These are phyloP conservation scores for Boletus edulis DNA, from an alignment of 768 basidiomycete species.

Conservation along the genomic window DNA sequence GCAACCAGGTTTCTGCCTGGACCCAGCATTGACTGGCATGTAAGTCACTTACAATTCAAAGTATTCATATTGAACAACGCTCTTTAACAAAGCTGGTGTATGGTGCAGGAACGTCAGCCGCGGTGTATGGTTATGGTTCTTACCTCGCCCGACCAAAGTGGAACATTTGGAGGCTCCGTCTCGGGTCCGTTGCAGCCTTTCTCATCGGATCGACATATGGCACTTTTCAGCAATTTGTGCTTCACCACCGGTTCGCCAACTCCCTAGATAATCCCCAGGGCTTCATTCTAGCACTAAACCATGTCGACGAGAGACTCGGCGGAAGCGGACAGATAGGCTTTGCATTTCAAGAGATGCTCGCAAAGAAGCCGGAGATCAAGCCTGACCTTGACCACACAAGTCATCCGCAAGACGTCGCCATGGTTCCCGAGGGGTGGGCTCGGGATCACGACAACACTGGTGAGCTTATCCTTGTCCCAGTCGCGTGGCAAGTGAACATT, in stretches of 20 bases:
- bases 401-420: conserved; percentile 4
- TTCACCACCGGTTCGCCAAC: conserved; percentile 31
- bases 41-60: conserved; percentile 24
- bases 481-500: neutral
- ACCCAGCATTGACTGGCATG: conserved; percentile 42
- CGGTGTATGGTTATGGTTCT: conserved; percentile 25
- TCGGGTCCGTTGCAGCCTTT: conserved; percentile 25
- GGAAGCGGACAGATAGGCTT: conserved; percentile 29
- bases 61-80: neutral
- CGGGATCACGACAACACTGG: conserved; percentile 8
- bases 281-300: conserved; percentile 30
- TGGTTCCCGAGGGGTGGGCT: conserved; percentile 16
- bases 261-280: conserved; percentile 30
- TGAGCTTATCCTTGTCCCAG: conserved; percentile 6
- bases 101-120: conserved; percentile 22
- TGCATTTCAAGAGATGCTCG: conserved; percentile 24
- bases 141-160: conserved; percentile 29
- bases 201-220: conserved; percentile 34
- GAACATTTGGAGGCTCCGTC: conserved; percentile 23
- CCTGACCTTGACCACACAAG: neutral
- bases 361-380: conserved; percentile 12
- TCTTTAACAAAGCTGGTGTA: conserved; percentile 18
- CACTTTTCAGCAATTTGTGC: conserved; percentile 26
- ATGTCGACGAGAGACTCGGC: conserved; percentile 31
- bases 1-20: conserved; percentile 54